Conservation (phyloP, 1,284 basidiomycete species). For the Xerocomus amazonicus region DNA sequence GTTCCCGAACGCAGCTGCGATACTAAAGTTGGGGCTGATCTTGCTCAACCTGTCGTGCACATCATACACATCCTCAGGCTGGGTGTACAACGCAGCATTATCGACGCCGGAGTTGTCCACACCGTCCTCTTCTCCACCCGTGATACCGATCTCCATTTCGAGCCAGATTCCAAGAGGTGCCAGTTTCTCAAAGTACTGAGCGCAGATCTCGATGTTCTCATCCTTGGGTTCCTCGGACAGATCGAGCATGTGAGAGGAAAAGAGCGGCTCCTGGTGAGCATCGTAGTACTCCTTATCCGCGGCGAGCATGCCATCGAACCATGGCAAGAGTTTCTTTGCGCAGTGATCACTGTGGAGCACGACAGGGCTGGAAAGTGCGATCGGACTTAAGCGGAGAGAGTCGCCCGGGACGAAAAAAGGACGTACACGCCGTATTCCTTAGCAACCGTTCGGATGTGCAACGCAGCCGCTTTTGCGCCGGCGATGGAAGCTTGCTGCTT, state of each 20-base stretch:
- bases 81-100: constrained; percentile 94
- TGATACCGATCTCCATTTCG: constrained; percentile 99
- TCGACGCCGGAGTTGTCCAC: constrained; percentile 96
- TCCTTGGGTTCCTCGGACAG: constrained; percentile 98
- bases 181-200: constrained; percentile 96
- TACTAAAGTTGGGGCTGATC: constrained; percentile 92
- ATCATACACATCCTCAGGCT: constrained; percentile 95
- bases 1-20: constrained; percentile 85
- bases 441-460: constrained; percentile 88
- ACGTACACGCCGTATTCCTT: constrained; percentile 88
- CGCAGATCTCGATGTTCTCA: constrained; percentile 93
- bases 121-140: constrained; percentile 98
- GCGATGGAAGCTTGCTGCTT: constrained; percentile 95
- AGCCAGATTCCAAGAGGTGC: constrained; percentile 93
- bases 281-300: constrained; percentile 96
- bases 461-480: constrained; percentile 90
- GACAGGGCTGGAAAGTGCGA: constrained; percentile 66
- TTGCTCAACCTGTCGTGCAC: constrained; percentile 82
- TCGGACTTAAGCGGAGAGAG: not conserved
- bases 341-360: constrained; percentile 99
- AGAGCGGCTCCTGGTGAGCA: constrained; percentile 86
- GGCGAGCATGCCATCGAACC: constrained; percentile 99
- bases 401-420: constrained; percentile 1
- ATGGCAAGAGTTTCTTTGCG: constrained; percentile 96
- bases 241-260: constrained; percentile 99